Conservation (phyloP, 2,329 filamentous ascomycete genomes). For the Colletotrichum sp. region DNA sequence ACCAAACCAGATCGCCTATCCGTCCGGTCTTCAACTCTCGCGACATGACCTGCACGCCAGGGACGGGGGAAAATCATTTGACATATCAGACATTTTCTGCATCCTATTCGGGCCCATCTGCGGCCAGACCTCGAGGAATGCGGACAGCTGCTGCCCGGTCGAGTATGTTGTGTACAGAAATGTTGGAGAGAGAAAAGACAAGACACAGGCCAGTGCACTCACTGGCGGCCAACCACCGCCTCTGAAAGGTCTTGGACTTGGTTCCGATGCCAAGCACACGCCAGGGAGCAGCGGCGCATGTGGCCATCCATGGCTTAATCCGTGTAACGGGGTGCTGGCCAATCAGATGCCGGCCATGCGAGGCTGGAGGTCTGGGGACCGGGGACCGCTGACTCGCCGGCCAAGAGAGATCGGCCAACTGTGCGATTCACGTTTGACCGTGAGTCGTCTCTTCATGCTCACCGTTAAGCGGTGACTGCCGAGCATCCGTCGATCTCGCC, state of each 20-base stretch:
- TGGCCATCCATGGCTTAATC: conserved; percentile 7
- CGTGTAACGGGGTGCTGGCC: not conserved
- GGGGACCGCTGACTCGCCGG: conserved; percentile 19
- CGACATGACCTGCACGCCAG: conserved; percentile 15
- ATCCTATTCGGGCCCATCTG: not conserved
- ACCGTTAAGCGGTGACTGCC: conserved; percentile 11
- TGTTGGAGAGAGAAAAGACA: not conserved
- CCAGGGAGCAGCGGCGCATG: conserved; percentile 15
- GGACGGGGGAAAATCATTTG: not conserved
- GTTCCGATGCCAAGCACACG: not conserved
- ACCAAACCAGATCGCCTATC: conserved; percentile 11
- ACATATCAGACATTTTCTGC: not conserved
- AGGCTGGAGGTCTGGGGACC: conserved; percentile 14
- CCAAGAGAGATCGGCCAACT: conserved; percentile 12
- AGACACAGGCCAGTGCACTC: not conserved
- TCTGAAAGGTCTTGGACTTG: not conserved
- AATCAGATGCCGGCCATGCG: conserved; percentile 6
- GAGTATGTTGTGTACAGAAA: not conserved
- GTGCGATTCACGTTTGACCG: conserved; percentile 15
- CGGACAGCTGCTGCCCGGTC: not conserved
- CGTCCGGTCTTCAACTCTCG: conserved; percentile 1
- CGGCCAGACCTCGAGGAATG: not conserved
- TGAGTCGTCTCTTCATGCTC: conserved; percentile 7
- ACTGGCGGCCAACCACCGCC: not conserved
- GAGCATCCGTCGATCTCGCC: conserved; percentile 11